Base-by-base conservation (phyloP, 108 stramenopile species). In the Craspedostauros australis region DNA sequence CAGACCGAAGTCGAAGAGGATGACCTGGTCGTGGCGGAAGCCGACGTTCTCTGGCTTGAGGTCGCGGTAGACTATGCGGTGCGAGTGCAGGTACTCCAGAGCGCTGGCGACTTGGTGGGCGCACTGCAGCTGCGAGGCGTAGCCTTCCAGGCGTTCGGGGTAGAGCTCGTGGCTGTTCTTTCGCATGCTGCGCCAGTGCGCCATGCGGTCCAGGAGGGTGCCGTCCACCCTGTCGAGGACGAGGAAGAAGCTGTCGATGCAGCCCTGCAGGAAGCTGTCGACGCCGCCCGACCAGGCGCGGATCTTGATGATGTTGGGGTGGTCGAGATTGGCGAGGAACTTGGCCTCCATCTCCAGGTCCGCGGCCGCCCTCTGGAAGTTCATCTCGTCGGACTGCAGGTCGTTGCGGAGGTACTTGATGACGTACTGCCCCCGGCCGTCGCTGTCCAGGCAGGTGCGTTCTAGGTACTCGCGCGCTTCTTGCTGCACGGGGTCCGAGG, bases 1-100 rank as follows among this genome's bases (percentile, higher is more conserved):
- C 33, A 91, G 68, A 1, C 89, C 89, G 54, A 91, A 91, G 54
- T 91, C 89, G 72, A 86, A 86, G 19, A 91, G 54, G 54, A 84
- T 75, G 22, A 85, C 66, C 11, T 51, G 52, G 40, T 80, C 56
- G 15, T 50, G 42, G 39, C 68, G 71, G 42, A 91, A 79, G 18
- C 88, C 88, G 57, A 89, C 64, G 49, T 89, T 89, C 60, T 77
- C 67, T 5, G 75, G 75, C 29, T 91, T 91, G 44, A 91, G 50
- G 49, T 91, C 89, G 15, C 89, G 61, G 65, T 78, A 82, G 19
- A 91, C 62, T 39, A 91, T 74, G 20, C 75, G 48, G 30, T 62
- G 65, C 25, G 67, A 56, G 57, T 91, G 89, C 11, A 91, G 61
- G 56, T 82, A 91, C 5, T 70, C 68, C 43, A 91, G 52, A 0